phyloP scores from a whole-genome alignment of 805 yeast species.

The Wickerhamiella occidentalis region DNA sequence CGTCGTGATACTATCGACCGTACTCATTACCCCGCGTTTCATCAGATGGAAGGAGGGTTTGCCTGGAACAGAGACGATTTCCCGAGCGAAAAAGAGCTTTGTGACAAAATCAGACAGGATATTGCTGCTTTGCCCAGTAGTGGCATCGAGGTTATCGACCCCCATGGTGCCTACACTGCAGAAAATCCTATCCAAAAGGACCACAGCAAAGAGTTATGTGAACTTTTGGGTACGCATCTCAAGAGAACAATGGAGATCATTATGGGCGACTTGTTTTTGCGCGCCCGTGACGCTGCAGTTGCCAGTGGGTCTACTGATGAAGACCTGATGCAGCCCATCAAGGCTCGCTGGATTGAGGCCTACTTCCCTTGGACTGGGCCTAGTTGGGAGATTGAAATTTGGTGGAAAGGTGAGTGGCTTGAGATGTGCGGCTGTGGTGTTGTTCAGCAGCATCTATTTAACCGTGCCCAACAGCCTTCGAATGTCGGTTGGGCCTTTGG shows the following conservation, averaged over 20 bases:
- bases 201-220: constrained; percentile 59
- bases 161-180: constrained; percentile 41
- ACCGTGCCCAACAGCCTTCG: constrained; percentile 50
- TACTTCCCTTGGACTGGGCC: constrained; percentile 98
- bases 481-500: constrained; percentile 97
- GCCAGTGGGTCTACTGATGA: constrained; percentile 47
- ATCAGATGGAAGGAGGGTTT: constrained; percentile 95
- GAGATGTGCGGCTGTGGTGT: constrained; percentile 96
- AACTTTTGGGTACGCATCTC: constrained; percentile 60
- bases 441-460: constrained; percentile 64
- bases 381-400: constrained; percentile 95
- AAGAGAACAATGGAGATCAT: constrained; percentile 76
- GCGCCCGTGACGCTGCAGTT: constrained; percentile 49
- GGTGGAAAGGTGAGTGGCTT: constrained; percentile 98
- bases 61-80: constrained; percentile 52
- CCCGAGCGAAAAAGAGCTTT: constrained; percentile 30
- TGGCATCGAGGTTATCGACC: constrained; percentile 67
- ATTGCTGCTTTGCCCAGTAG: constrained; percentile 52
- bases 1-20: constrained; percentile 90
- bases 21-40: constrained; percentile 95
- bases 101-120: constrained; percentile 42
- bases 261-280: constrained; percentile 67
- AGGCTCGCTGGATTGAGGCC: constrained; percentile 88
- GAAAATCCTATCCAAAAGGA: constrained; percentile 70
- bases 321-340: constrained; percentile 60